Evolutionary conservation across 495 filamentous ascomycete species (phyloP), one percentile per base, ranked within the genome.

Genomic region (Pseudomonodictys pantanalensis): DNA sequence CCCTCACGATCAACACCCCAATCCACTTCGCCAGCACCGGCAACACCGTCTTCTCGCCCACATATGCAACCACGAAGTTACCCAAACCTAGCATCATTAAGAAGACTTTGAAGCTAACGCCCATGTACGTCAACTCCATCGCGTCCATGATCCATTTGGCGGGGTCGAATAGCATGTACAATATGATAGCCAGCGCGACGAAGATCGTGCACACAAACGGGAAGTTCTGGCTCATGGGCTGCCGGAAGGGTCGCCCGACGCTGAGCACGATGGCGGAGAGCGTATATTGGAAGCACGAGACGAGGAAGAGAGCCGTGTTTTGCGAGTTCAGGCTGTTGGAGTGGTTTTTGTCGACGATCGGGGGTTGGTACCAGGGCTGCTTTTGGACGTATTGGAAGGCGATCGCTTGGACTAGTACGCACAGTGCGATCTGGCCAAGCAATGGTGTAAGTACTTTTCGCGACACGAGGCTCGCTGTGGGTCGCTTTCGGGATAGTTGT

Each of bases 251-350:
- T 17, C 82, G 81, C 5, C 95, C 95, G 41, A 92, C 89, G 64
- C 87, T 96, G 12, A 97, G 78, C 12, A 97, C 87, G 54, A 97
- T 79, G 12, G 87, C 95, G 1, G 89, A 83, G 30, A 96, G 77
- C 38, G 93, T 92, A 72, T 99, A 99, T 72, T 97, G 92, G 68
- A 89, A 97, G 65, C 90, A 95, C 0, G 90, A 95, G 22, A 91
- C 76, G 43, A 97, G 73, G 73, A 97, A 99, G 17, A 99, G 75
- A 0, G 86, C 81, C 0, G 91, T 95, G 64, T 97, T 97, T 69
- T 97, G 86, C 11, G 91, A 96, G 66, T 97, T 97, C 53, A 83
- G 77, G 48, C 92, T 83, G 61, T 95, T 93, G 42, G 86, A 86
- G 55, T 91, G 85, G 8, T 92, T 82, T 9, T 78, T 77, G 65